Percentiles rank a stretch among this genome's conserved stretches.
phyloP scores from a whole-genome alignment of 2,329 filamentous ascomycete species.

The Corinectria fuckeliana region DNA sequence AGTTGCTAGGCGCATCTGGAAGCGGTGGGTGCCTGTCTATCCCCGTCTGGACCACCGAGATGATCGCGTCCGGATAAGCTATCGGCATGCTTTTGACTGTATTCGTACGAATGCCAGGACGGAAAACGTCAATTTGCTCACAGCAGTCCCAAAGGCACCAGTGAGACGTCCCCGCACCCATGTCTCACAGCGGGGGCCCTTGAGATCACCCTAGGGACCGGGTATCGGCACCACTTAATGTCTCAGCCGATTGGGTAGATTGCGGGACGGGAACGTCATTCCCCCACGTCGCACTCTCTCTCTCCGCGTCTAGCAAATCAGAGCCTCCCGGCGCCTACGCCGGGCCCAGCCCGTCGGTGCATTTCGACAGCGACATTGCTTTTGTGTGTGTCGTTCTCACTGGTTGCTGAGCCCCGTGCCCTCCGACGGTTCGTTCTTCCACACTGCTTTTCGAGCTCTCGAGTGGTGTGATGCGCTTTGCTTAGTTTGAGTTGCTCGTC shows the following conservation, averaged over 20 bases:
- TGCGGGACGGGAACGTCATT: constrained; percentile 35
- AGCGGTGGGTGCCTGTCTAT: constrained; percentile 7
- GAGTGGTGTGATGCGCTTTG: constrained; percentile 9
- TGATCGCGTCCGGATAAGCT: constrained; percentile 6
- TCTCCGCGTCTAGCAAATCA: constrained; percentile 31
- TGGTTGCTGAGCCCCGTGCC: constrained; percentile 6
- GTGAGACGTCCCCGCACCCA: constrained; percentile 30
- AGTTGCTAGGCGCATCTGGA: background rate
- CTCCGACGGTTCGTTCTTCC: background rate
- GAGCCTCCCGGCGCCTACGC: constrained; percentile 28
- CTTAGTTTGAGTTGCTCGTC: constrained; percentile 1
- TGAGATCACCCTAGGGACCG: constrained; percentile 35
- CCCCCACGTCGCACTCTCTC: constrained; percentile 30
- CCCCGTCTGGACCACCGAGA: constrained; percentile 2
- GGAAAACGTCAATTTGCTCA: constrained; percentile 13
- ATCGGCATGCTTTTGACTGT: background rate
- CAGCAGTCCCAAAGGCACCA: constrained; percentile 16
- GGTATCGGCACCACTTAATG: constrained; percentile 27
- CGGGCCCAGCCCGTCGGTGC: constrained; percentile 38
- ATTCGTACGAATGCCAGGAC: background rate
- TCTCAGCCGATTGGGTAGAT: constrained; percentile 35
- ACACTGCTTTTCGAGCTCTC: constrained; percentile 15
- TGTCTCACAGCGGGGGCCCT: constrained; percentile 36
- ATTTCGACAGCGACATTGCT: constrained; percentile 28
- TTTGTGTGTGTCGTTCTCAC: constrained; percentile 16